These are phyloP conservation scores for Silene vulgaris DNA, from an alignment of 179 eudicot species.

Conservation along the genomic window DNA sequence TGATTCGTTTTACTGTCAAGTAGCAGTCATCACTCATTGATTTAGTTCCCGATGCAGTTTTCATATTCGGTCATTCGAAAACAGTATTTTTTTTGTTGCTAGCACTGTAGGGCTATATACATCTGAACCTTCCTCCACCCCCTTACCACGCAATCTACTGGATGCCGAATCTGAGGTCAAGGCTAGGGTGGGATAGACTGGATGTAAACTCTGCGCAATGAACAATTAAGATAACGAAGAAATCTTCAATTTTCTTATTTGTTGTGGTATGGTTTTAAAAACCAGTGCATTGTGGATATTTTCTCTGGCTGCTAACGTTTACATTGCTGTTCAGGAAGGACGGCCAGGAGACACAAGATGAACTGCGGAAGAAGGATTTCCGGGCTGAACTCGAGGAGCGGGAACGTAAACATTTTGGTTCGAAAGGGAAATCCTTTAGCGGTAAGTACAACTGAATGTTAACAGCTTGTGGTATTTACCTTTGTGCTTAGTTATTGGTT, in stretches of 20 bases:
- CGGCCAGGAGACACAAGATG: slow-evolving; percentile 88
- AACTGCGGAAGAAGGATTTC: slow-evolving; percentile 75
- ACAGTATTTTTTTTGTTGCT: no score
- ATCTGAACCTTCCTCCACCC: no score
- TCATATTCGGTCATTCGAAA: no score
- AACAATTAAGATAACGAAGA: background rate
- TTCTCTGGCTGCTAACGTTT: background rate
- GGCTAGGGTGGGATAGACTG: background rate
- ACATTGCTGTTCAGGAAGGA: slow-evolving; percentile 42
- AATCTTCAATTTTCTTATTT: background rate
- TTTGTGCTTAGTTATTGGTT: slow-evolving; percentile 1
- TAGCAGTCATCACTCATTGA: no score
- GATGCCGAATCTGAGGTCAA: background rate
- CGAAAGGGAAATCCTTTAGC: slow-evolving; percentile 53
- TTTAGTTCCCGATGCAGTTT: no score
- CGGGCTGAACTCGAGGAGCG: slow-evolving; percentile 81
- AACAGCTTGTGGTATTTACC: background rate
- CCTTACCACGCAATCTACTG: no score
- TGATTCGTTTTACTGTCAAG: no score
- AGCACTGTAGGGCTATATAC: no score
- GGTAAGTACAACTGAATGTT: slow-evolving; percentile 25
- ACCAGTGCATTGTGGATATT: background rate
- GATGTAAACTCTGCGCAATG: background rate
- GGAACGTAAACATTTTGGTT: slow-evolving; percentile 79
- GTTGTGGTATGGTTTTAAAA: background rate